phyloP scores from a whole-genome alignment of 2,329 filamentous ascomycete genomes.

The Claviceps cyperi region DNA sequence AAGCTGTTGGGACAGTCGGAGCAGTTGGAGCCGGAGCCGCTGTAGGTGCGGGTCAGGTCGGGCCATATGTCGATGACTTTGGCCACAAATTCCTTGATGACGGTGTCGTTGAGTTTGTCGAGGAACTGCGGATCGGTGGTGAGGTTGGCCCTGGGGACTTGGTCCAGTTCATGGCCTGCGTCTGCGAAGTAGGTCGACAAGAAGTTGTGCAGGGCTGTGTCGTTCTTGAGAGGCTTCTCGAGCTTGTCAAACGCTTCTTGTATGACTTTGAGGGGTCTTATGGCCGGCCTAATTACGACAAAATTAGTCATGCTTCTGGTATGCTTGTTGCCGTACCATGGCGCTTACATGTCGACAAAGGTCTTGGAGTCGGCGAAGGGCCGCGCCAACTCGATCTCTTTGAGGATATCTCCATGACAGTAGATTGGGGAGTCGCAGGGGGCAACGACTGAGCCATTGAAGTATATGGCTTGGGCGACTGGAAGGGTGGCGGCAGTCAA shows the following conservation, averaged over 20 bases:
- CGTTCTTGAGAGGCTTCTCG: constrained; percentile 45
- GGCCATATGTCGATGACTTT: constrained; percentile 59
- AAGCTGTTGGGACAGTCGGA: constrained; percentile 48
- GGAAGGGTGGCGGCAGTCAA: constrained; percentile 15
- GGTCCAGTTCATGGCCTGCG: constrained; percentile 47
- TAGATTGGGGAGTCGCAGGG: constrained; percentile 56
- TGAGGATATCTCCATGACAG: constrained; percentile 49
- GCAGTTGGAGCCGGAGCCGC: constrained; percentile 36
- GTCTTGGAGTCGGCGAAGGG: constrained; percentile 57
- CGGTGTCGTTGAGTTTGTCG: constrained; percentile 38
- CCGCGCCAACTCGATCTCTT: constrained; percentile 45
- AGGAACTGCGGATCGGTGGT: constrained; percentile 44
- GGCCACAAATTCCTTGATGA: constrained; percentile 43
- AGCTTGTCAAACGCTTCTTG: constrained; percentile 45
- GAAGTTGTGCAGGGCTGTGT: constrained; percentile 46
- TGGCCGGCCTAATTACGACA: constrained; percentile 36
- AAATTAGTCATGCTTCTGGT: neutral
- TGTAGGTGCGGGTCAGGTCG: constrained; percentile 47
- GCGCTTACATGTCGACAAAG: constrained; percentile 50
- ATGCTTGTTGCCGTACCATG: neutral
- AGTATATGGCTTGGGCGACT: constrained; percentile 33
- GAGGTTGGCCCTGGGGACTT: constrained; percentile 36
- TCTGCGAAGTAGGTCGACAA: constrained; percentile 47
- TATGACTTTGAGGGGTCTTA: constrained; percentile 43
- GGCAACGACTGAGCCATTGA: constrained; percentile 44